Conservation (phyloP, 352 stramenopile species). For the Globisporangium alternatum region DNA sequence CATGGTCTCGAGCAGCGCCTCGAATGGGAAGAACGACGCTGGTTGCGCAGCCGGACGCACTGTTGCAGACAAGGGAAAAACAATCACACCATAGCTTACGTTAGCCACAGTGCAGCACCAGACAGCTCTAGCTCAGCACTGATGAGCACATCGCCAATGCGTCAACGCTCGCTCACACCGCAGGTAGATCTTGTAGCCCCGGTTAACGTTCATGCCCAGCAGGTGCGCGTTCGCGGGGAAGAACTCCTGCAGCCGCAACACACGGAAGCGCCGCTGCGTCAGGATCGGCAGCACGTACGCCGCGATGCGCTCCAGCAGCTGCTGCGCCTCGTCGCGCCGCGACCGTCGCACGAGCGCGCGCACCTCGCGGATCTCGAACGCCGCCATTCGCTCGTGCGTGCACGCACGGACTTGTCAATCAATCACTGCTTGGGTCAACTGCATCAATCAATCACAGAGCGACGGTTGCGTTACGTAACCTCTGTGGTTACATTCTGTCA, state of each 20-base stretch:
- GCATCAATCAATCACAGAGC: neutral
- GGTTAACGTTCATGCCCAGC: constrained; percentile 82
- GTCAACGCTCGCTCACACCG: constrained; percentile 26
- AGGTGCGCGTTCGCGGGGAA: constrained; percentile 55
- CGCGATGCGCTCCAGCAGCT: constrained; percentile 48
- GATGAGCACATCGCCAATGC: neutral
- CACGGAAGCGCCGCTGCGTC: constrained; percentile 45
- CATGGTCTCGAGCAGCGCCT: constrained; percentile 66
- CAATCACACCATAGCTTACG: neutral
- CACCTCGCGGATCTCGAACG: constrained; percentile 33
- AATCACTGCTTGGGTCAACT: too few relatives aligned
- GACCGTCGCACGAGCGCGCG: constrained; percentile 41
- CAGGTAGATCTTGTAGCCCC: constrained; percentile 67
- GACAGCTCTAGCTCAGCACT: neutral
- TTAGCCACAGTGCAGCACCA: neutral
- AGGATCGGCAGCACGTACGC: constrained; percentile 56
- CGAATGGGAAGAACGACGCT: constrained; percentile 40
- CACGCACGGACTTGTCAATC: neutral
- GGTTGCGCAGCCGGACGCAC: constrained; percentile 34
- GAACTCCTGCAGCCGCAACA: constrained; percentile 60
- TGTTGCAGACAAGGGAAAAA: constrained; percentile 10
- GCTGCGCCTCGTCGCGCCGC: constrained; percentile 31
- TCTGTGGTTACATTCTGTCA: too few relatives aligned
- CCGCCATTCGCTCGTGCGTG: neutral
- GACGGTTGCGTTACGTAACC: too few relatives aligned